These are phyloP conservation scores for Xylariaceae sp. DNA, from an alignment of 2,329 filamentous ascomycete genomes.

Conservation along the genomic window DNA sequence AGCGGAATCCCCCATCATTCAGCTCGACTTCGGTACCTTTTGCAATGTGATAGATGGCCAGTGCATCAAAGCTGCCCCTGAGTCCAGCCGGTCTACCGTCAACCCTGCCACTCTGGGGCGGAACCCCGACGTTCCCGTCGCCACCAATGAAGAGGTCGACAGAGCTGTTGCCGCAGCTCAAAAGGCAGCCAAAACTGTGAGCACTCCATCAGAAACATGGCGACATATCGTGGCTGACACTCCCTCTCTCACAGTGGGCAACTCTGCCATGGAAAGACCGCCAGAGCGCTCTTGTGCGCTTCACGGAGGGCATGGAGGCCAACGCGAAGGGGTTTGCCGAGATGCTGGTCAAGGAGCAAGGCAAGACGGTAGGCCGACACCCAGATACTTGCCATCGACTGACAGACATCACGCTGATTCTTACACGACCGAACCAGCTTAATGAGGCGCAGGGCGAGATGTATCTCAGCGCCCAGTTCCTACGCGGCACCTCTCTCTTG, in stretches of 20 bases:
- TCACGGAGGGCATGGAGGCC: conserved; percentile 13
- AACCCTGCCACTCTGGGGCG: conserved; percentile 43
- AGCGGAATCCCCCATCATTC: no score
- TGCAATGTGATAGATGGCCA: conserved; percentile 45
- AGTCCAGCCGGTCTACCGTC: conserved; percentile 37
- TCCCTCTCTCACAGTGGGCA: no score
- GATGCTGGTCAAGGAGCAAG: conserved; percentile 10
- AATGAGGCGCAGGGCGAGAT: conserved; percentile 16
- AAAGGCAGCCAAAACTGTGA: conserved; percentile 35
- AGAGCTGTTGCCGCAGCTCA: conserved; percentile 39
- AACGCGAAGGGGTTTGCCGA: conserved; percentile 7
- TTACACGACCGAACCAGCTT: not conserved
- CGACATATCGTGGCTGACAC: no score
- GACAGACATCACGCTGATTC: not conserved
- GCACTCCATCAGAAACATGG: no score
- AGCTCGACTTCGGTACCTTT: conserved; percentile 30
- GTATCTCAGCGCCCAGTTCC: conserved; percentile 17
- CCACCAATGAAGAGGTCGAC: conserved; percentile 40
- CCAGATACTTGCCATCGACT: not conserved
- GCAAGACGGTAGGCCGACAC: conserved; percentile 10
- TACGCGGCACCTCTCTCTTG: conserved; percentile 17
- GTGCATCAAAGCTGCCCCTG: conserved; percentile 33
- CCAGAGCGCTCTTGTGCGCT: conserved; percentile 13
- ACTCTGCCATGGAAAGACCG: conserved; percentile 26
- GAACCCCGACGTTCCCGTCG: conserved; percentile 43